Percentiles rank a stretch among this genome's conserved stretches.
phyloP scores from a whole-genome alignment of 1,284 basidiomycete species.

The Xerocomus alliaceus region DNA sequence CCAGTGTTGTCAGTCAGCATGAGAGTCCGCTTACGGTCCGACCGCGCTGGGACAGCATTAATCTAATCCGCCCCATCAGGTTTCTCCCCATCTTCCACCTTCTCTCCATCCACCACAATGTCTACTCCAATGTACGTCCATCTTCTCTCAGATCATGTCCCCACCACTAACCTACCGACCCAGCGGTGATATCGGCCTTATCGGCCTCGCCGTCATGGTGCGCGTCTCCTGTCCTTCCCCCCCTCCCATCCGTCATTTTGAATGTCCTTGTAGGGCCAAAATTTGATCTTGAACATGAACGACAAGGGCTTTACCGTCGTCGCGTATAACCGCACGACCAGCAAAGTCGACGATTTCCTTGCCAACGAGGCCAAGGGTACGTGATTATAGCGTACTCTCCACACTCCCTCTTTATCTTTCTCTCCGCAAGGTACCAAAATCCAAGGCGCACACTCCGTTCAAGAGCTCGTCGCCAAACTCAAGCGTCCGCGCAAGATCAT shows the following conservation, averaged over 20 bases:
- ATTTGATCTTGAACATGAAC: constrained; percentile 97
- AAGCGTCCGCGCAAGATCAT: constrained; percentile 91
- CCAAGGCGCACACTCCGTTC: constrained; percentile 91
- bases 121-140: constrained; percentile 51
- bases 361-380: constrained; percentile 96
- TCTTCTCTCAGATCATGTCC: background rate
- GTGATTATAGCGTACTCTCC: constrained; percentile 35
- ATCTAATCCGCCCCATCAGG: constrained; percentile 36
- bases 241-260: constrained; percentile 15
- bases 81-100: constrained; percentile 31
- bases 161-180: constrained; percentile 5
- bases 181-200: constrained; percentile 91
- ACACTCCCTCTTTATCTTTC: constrained; percentile 16
- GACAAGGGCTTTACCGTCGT: constrained; percentile 99
- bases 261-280: constrained; percentile 76
- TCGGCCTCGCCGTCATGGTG: constrained; percentile 97
- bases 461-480: constrained; percentile 86
- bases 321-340: constrained; percentile 96
- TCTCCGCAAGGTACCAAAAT: constrained; percentile 82
- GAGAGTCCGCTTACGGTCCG: constrained; percentile 28
- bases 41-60: constrained; percentile 10
- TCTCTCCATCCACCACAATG: constrained; percentile 47
- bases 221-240: constrained; percentile 33
- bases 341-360: constrained; percentile 97
- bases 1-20: constrained; percentile 16